phyloP scores from a whole-genome alignment of 2,329 filamentous ascomycete species.

The Colletotrichum cereale region DNA sequence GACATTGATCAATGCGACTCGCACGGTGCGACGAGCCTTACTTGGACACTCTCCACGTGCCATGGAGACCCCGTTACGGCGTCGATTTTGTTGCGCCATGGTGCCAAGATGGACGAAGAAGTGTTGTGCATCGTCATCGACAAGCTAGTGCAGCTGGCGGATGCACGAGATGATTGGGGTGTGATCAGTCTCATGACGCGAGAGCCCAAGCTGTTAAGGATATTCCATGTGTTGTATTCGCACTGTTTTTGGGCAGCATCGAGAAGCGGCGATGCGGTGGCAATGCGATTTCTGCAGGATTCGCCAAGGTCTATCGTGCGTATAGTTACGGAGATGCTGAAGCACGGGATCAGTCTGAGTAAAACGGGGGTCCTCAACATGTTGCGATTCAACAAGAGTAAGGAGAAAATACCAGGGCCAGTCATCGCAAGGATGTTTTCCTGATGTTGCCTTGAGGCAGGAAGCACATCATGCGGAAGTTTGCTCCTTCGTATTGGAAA shows the following conservation, averaged over 20 bases:
- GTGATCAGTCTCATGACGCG: not conserved
- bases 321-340: not conserved
- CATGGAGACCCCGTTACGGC: not conserved
- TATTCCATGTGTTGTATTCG: constrained; percentile 2
- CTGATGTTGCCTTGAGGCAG: not conserved
- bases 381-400: not conserved
- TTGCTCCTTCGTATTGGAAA: not conserved
- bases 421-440: not conserved
- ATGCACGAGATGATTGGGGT: not conserved
- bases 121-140: not conserved
- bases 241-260: constrained; percentile 4
- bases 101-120: not conserved
- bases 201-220: constrained; percentile 10
- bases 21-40: not conserved
- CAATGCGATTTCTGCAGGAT: not conserved
- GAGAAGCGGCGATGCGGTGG: not conserved
- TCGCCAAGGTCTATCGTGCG: not conserved
- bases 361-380: not conserved
- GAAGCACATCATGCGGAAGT: not conserved
- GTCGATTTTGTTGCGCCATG: not conserved
- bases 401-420: not conserved
- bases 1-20: not conserved
- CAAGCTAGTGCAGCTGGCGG: not conserved
- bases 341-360: not conserved
- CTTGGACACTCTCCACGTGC: not conserved